Evolutionary conservation across 306 rosid genomes (phyloP).

Genomic region (Cicer bijugum): DNA sequence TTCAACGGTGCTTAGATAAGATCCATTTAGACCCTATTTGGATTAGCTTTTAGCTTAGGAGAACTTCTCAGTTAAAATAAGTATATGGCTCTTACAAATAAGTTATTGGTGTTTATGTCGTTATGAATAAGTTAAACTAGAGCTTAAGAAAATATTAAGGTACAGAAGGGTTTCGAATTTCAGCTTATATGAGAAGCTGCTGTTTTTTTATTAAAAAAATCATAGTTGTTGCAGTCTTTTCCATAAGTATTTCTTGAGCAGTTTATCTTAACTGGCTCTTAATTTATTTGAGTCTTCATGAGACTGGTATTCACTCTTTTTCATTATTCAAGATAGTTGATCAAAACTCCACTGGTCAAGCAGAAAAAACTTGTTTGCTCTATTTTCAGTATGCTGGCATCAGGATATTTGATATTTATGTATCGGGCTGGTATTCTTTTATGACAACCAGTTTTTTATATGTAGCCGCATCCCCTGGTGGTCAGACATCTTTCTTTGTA

Average conservation of each 20-base stretch:
- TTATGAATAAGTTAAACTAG: neutral
- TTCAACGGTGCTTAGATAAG: neutral
- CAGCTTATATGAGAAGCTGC: neutral
- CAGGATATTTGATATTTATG: constrained; percentile 9
- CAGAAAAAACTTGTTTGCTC: constrained; percentile 2
- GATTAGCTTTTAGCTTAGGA: neutral
- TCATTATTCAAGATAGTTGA: constrained; percentile 7
- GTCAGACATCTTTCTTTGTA: constrained; percentile 15
- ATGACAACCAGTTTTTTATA: constrained; percentile 4
- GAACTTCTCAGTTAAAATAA: neutral
- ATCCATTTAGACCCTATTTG: constrained; percentile 16
- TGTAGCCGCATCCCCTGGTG: neutral
- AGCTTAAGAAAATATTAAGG: neutral
- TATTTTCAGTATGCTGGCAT: neutral
- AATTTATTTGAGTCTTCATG: constrained; percentile 27
- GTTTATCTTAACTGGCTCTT: constrained; percentile 3
- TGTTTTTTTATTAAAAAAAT: neutral
- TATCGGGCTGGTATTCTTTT: neutral
- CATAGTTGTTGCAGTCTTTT: neutral
- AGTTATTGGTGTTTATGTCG: neutral
- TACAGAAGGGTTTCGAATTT: neutral
- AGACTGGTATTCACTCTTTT: constrained; percentile 22
- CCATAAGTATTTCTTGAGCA: neutral
- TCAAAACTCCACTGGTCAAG: constrained; percentile 1
- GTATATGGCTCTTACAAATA: constrained; percentile 3